Conservation (phyloP, 2,329 filamentous ascomycete species). For the Claviceps arundinis region DNA sequence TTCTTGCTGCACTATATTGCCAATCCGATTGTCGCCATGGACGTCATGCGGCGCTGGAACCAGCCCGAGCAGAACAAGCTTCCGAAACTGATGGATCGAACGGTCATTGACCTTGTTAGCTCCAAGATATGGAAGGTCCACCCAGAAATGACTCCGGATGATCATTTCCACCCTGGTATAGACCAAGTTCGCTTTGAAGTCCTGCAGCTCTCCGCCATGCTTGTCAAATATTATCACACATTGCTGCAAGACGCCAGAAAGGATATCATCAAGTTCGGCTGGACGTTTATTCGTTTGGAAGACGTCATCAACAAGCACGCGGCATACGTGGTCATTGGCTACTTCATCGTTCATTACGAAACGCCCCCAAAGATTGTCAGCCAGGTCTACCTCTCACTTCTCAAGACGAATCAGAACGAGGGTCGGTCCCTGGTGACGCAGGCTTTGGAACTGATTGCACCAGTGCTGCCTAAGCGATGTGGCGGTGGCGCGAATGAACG, state of each 20-base stretch:
- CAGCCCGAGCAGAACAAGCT: conserved; percentile 39
- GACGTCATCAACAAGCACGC: conserved; percentile 99
- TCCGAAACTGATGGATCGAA: conserved; percentile 69
- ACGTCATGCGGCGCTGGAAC: conserved; percentile 75
- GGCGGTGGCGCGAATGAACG: conserved; percentile 55
- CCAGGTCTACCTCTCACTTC: conserved; percentile 82
- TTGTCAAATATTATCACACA: conserved; percentile 87
- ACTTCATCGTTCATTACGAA: conserved; percentile 95
- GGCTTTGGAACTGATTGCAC: conserved; percentile 87
- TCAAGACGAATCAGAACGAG: conserved; percentile 91
- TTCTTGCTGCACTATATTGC: conserved; percentile 86
- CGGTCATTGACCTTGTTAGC: conserved; percentile 80
- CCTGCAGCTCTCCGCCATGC: conserved; percentile 82
- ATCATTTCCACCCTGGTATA: conserved; percentile 70
- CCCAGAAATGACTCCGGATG: conserved; percentile 67
- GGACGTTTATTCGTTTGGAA: conserved; percentile 96
- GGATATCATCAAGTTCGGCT: conserved; percentile 97
- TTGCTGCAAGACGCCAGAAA: conserved; percentile 86
- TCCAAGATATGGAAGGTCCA: conserved; percentile 90
- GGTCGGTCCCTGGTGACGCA: conserved; percentile 86
- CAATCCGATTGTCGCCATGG: conserved; percentile 93
- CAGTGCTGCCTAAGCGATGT: conserved; percentile 77
- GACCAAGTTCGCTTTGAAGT: conserved; percentile 95
- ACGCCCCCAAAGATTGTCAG: conserved; percentile 91
- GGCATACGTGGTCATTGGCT: conserved; percentile 90